Evolutionary conservation across 2,329 filamentous ascomycete species (phyloP).

Genomic region (Sporothrix pallida): DNA sequence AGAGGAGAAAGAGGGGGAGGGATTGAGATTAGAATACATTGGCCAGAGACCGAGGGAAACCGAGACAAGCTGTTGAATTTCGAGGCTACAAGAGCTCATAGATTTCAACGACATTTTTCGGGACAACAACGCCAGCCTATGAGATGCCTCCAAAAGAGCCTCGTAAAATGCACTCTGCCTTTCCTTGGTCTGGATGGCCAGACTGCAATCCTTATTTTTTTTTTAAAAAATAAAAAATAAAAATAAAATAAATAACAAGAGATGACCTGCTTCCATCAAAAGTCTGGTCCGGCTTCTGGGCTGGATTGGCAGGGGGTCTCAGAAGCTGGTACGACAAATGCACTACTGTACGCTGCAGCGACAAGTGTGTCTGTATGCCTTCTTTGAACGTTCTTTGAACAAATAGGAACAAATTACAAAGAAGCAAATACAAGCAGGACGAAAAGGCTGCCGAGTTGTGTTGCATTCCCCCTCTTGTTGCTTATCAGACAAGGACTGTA

Average conservation of each 20-base stretch:
- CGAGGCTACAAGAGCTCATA: not conserved
- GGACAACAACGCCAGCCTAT: constrained; percentile 26
- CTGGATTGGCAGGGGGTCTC: not conserved
- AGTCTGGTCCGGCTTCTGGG: not conserved
- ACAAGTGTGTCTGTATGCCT: too few species aligned
- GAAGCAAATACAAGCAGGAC: too few species aligned
- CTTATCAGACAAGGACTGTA: not conserved
- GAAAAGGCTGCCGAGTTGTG: not conserved
- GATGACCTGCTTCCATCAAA: too few species aligned
- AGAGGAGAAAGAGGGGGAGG: not conserved
- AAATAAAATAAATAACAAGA: too few species aligned
- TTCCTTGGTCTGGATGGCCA: not conserved
- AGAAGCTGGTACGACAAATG: not conserved
- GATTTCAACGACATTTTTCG: not conserved
- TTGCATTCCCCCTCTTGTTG: not conserved
- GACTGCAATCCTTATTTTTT: not conserved
- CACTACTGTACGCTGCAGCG: not conserved
- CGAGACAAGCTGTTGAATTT: not conserved
- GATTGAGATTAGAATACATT: not conserved
- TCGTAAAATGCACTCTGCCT: not conserved
- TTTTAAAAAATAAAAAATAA: too few species aligned
- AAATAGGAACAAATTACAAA: too few species aligned
- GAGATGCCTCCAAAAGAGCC: constrained; percentile 31
- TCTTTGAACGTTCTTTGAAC: not conserved
- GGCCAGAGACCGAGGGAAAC: not conserved